Conservation (phyloP, 495 filamentous ascomycete species). For the Beverwykella pulmonaria region DNA sequence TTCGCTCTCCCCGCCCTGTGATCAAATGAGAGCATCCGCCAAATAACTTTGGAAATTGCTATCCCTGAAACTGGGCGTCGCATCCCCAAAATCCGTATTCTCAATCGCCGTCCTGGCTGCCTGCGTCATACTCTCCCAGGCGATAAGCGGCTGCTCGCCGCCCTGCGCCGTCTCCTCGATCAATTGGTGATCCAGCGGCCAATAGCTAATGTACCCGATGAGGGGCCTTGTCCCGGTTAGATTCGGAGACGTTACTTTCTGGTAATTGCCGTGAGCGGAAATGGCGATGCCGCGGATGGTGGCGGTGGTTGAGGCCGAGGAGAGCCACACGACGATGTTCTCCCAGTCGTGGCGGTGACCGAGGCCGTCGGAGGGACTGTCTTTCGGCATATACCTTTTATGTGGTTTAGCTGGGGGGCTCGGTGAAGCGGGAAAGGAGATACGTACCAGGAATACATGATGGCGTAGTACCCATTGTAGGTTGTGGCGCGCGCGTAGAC, state of each 20-base stretch:
- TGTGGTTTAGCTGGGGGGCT: no score
- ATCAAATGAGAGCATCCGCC: constrained; percentile 45
- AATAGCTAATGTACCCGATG: constrained; percentile 54
- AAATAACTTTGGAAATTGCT: constrained; percentile 49
- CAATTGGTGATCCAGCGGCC: constrained; percentile 55
- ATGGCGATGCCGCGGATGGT: constrained; percentile 51
- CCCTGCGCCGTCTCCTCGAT: constrained; percentile 52
- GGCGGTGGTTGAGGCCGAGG: constrained; percentile 42
- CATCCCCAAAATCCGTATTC: constrained; percentile 51
- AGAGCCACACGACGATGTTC: constrained; percentile 55
- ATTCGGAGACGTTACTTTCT: constrained; percentile 40
- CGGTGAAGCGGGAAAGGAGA: no score
- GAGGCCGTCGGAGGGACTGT: constrained; percentile 48
- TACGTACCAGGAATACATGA: constrained; percentile 63
- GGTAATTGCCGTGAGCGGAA: constrained; percentile 57
- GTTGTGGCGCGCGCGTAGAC: constrained; percentile 52
- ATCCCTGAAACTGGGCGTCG: constrained; percentile 54
- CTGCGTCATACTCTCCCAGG: constrained; percentile 55
- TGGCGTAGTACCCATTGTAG: constrained; percentile 47
- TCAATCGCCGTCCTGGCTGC: constrained; percentile 48
- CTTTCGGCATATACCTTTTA: constrained; percentile 58
- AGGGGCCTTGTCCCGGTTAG: constrained; percentile 46
- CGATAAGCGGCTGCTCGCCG: constrained; percentile 57
- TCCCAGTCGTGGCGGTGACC: constrained; percentile 60
- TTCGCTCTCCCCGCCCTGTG: not conserved